Percentiles rank a stretch among this genome's conserved stretches.
Evolutionary conservation across 345 rosid genomes (phyloP).

Genomic region (Brassica carinata): DNA sequence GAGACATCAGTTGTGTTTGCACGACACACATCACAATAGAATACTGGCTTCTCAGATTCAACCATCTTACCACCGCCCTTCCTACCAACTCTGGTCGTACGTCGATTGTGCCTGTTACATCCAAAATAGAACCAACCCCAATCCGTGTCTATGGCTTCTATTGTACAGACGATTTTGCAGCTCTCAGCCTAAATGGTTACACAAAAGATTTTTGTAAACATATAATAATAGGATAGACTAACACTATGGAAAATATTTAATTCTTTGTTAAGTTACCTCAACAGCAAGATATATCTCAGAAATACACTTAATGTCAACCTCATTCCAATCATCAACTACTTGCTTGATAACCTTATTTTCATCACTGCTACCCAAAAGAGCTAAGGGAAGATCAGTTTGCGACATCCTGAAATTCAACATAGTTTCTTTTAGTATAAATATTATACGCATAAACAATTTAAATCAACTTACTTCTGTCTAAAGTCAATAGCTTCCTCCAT

Average conservation of each 20-base stretch:
- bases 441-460: background rate
- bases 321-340: background rate
- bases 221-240: background rate
- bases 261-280: background rate
- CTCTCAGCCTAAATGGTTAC: background rate
- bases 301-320: background rate
- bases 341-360: background rate
- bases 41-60: background rate
- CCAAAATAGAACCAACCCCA: background rate
- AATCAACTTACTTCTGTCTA: background rate
- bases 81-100: background rate
- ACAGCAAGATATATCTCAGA: background rate
- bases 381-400: background rate
- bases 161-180: background rate
- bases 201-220: background rate
- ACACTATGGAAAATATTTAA: background rate
- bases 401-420: background rate
- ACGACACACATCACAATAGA: background rate
- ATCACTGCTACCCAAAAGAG: background rate
- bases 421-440: background rate
- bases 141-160: background rate
- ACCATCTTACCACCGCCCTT: background rate
- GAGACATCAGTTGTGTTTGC: background rate
- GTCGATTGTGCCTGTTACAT: background rate
- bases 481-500: background rate